Conservation (phyloP, 129 eudicot genomes). For the Sambucus nigra region DNA sequence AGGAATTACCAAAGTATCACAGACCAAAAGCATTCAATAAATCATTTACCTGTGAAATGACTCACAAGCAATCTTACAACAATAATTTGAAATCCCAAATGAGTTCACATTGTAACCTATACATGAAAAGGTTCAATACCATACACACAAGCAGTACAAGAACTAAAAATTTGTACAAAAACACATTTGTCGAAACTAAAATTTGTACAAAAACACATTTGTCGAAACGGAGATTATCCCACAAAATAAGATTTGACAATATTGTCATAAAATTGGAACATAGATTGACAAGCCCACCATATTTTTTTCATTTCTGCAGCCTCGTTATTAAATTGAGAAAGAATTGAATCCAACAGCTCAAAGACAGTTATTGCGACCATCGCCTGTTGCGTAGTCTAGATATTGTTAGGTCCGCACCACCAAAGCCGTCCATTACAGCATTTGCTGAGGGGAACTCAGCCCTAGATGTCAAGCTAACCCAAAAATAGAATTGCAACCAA, state of each 20-base stretch:
- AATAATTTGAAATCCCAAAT: not conserved
- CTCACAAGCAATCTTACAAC: not conserved
- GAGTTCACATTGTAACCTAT: not conserved
- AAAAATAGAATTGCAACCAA: not conserved
- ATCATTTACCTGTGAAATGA: not conserved
- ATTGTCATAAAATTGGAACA: not conserved
- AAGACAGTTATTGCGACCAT: slow-evolving; percentile 15
- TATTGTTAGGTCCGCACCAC: slow-evolving; percentile 68
- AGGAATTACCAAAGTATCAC: not conserved
- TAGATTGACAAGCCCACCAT: not conserved
- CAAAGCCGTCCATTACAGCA: slow-evolving; percentile 71
- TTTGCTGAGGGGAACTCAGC: slow-evolving; percentile 77
- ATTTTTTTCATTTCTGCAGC: not conserved
- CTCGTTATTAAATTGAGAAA: not conserved
- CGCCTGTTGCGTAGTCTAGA: slow-evolving; percentile 43
- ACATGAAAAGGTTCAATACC: not conserved
- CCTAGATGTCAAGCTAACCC: slow-evolving; percentile 54
- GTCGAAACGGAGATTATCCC: not conserved
- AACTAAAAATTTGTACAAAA: too few relatives aligned
- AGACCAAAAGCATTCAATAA: not conserved
- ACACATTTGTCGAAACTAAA: not conserved
- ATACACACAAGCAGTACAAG: not conserved
- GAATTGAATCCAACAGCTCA: not conserved
- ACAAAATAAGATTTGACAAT: not conserved
- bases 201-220: not conserved